Evolutionary conservation across 805 yeast species (phyloP), one percentile per base, ranked within the genome.

Genomic region (Kregervanrija fluxuum): DNA sequence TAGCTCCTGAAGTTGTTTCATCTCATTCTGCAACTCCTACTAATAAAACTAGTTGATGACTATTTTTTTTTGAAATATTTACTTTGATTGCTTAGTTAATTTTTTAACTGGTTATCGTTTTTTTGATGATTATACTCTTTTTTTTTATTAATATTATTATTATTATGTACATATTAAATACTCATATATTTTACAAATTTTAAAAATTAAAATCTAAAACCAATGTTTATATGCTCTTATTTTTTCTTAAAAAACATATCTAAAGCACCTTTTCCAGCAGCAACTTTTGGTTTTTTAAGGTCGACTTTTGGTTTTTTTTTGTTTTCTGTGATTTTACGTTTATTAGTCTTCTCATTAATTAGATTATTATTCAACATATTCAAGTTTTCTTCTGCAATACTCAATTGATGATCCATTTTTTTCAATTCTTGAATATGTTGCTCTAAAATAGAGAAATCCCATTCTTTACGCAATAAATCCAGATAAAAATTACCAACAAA

Each of bases 241-340:
- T 53, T 55, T 37, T 66, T 74, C 51, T 71, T 77, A 60, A 81
- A 83, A 51, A 84, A 81, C 43, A 77, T 74, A 55, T 84, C 91
- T 28, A 84, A 64, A 1, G 88, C 86, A 1, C 93, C 89, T 52
- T 68, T 75, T 1, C 82, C 82, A 1, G 68, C 67, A 1, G 76
- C 77, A 2, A 77, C 78, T 33, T 54, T 57, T 17, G 50, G 49
- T 43, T 69, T 77, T 33, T 54, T 51, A 38, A 45, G 39, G 47
- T 68, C 70, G 30, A 60, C 62, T 10, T 52, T 61, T 38, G 60
- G 64, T 54, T 65, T 63, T 51, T 40, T 54, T 55, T 60, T 51
- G 37, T 48, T 43, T 28, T 61, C 42, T 37, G 63, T 53, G 33
- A 41, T 46, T 46, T 50, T 53, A 32, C 56, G 51, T 40, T 59